A percentile compares a stretch with the other conserved stretches of the same genome.
Evolutionary conservation across 148 eudicot genomes (phyloP).

Genomic region (Agrostemma githago): DNA sequence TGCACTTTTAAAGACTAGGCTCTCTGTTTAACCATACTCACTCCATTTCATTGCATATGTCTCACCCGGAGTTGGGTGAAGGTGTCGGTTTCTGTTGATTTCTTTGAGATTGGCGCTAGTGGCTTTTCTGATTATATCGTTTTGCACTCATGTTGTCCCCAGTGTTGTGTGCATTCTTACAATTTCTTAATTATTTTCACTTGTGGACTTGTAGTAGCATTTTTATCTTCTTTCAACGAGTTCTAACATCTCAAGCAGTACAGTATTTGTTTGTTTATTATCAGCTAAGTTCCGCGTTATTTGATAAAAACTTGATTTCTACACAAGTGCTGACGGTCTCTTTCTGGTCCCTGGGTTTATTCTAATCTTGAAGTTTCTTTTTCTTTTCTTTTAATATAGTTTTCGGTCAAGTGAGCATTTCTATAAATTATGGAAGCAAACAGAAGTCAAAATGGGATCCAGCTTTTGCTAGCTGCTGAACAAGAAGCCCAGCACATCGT

Average conservation of each 20-base stretch:
- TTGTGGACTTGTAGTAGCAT: neutral
- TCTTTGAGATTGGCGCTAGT: neutral
- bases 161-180: neutral
- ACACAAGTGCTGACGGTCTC: too few species aligned
- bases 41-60: neutral
- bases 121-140: neutral
- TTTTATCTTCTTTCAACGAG: neutral
- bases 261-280: neutral
- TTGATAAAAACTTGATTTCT: neutral
- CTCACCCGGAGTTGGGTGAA: neutral
- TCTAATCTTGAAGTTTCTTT: neutral
- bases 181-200: neutral
- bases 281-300: neutral
- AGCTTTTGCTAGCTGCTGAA: constrained; percentile 72
- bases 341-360: neutral
- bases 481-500: constrained; percentile 92
- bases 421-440: constrained; percentile 48
- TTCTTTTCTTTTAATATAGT: neutral
- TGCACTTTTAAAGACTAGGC: neutral
- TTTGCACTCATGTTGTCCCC: too few species aligned
- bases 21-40: neutral
- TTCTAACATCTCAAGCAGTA: neutral
- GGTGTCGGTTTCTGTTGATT: neutral
- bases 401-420: constrained; percentile 20
- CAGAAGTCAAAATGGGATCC: constrained; percentile 84